Evolutionary conservation across 148 eudicot species (phyloP), one percentile per base, ranked within the genome.

Genomic region (Rhododendron williamsianum): DNA sequence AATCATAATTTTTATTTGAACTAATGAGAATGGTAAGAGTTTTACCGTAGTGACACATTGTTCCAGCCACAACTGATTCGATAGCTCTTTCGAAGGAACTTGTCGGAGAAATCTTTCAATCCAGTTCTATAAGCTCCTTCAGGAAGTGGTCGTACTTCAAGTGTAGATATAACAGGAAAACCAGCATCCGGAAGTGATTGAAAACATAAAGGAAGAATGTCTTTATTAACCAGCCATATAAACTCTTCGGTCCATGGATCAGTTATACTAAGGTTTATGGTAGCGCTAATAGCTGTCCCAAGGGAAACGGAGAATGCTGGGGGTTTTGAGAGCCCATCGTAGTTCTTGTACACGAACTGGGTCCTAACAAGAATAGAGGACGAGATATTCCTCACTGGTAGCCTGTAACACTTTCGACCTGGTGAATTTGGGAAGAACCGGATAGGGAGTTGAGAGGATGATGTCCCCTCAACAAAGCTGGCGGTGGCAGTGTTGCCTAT

Each of bases 191-290:
- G 91, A 33, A 93, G 88, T 33, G 93, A 89, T 45, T 90, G 89
- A 72, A 95, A 88, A 84, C 98, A 95, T 33, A 95, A 72, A 19
- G 94, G 88, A 2, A 95, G 81, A 77, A 76, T 45, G 13, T 93
- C 95, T 85, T 91, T 88, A 25, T 88, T 49, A 36, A 89, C 87
- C 4, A 91, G 91, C 94, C 93, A 93, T 56, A 95, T 72, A 49
- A 95, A 92, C 80, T 95, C 98, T 84, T 93, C 96, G 0, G 84
- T 88, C 98, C 98, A 92, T 41, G 98, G 98, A 89, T 95, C 98
- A 33, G 80, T 78, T 76, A 81, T 85, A 23, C 93, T 85, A 56
- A 95, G 94, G 89, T 92, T 92, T 60, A 95, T 87, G 33, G 85
- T 90, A 23, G 90, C 78, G 35, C 91, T 84, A 85, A 92, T 90